Base-by-base conservation (phyloP, 1,284 basidiomycete genomes). In the Irpex sp. region DNA sequence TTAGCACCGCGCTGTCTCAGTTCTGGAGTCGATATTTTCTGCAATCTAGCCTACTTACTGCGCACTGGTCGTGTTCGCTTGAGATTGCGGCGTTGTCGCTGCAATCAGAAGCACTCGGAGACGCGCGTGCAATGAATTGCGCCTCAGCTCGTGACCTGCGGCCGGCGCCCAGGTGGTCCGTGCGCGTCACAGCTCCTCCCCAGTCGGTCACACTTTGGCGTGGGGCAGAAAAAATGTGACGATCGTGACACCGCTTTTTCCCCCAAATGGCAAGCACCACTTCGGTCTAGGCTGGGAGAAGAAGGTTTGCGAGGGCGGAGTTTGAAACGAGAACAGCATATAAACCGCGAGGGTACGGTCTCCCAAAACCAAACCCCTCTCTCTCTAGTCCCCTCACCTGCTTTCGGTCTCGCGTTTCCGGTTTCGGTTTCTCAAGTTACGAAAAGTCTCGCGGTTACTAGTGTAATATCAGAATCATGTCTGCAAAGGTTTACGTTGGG, bases 401-500 rank as follows among this genome's bases (percentile, higher is more conserved):
- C 65, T 67, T 67, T 70, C 68, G 62, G 67, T 67, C 61, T 62
- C 69, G 71, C 34, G 54, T 56, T 73, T 67, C 69, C 69, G 66
- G 73, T 74, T 70, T 68, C 75, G 76, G 68, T 66, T 79, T 79
- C 76, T 36, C 71, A 78, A 79, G 78, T 62, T 58, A 77, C 75
- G 77, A 77, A 77, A 44, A 26, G 80, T 78, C 66, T 56, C 59
- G 49, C 65, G 69, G 65, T 26, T 75, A 69, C 69, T 79, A 77
- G 78, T 79, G 74, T 82, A 82, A 79, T 81, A 81, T 78, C 70
- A 76, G 67, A 71, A 72, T 69, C 79, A 89, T 88, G 86, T 83
- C 87, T 77, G 80, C 88, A 74, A 92, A 92, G 81, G 85, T 92
- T 77, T 92, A 92, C 77, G 91, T 92, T 85, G 90, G 90, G 90